phyloP scores from a whole-genome alignment of 2,329 filamentous ascomycete species.

The Claviceps paspali region DNA sequence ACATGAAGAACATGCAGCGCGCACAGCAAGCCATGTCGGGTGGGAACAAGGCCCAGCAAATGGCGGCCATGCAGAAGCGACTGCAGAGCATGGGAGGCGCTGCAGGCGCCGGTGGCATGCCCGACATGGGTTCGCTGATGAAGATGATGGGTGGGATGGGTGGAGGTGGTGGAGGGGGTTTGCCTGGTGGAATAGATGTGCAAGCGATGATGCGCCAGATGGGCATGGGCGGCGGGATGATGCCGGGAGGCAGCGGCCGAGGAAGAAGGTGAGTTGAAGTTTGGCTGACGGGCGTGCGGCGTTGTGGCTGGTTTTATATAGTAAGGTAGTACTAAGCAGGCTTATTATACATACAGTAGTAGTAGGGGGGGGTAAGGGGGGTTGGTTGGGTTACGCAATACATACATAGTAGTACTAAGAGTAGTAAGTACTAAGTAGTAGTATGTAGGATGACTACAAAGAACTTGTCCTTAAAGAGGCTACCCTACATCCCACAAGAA shows the following conservation, averaged over 20 bases:
- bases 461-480: too few species aligned
- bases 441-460: too few species aligned
- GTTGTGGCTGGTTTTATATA: too few species aligned
- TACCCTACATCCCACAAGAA: too few species aligned
- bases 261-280: conserved; percentile 16
- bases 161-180: conserved; percentile 25
- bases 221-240: conserved; percentile 34
- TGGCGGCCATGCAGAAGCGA: conserved; percentile 94
- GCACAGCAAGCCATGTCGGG: conserved; percentile 85
- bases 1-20: conserved; percentile 94
- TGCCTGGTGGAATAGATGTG: conserved; percentile 63
- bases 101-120: conserved; percentile 52
- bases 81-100: conserved; percentile 82
- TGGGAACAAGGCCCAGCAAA: conserved; percentile 80
- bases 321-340: too few species aligned
- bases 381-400: too few species aligned
- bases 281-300: too few species aligned
- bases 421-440: too few species aligned
- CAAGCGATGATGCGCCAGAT: conserved; percentile 66
- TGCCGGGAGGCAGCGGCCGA: conserved; percentile 12
- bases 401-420: too few species aligned
- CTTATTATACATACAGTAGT: too few species aligned
- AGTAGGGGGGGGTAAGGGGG: too few species aligned
- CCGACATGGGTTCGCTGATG: conserved; percentile 74
- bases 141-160: conserved; percentile 77